Evolutionary conservation across 75 land plant genomes (phyloP).

Genomic region (Isoetes taiwanensis): DNA sequence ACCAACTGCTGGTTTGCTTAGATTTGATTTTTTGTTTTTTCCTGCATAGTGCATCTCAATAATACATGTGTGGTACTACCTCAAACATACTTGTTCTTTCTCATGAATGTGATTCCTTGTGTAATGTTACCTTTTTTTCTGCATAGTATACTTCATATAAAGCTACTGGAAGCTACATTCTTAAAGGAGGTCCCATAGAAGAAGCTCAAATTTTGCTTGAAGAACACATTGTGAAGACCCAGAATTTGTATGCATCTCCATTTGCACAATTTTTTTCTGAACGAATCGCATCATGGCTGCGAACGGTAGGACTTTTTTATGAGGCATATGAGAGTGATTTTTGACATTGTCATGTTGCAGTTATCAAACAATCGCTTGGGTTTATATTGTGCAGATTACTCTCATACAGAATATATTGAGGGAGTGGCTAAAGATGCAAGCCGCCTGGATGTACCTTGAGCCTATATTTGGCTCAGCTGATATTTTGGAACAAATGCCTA

Average conservation of each 20-base stretch:
- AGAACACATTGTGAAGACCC: slow-evolving; percentile 28
- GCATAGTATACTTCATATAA: slow-evolving; percentile 17
- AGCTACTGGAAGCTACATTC: slow-evolving; percentile 21
- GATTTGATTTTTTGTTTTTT: too few species aligned
- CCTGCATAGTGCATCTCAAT: too few species aligned
- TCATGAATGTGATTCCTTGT: too few species aligned
- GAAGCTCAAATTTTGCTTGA: slow-evolving; percentile 27
- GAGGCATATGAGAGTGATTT: background rate
- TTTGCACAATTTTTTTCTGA: slow-evolving; percentile 28
- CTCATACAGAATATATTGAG: slow-evolving; percentile 14
- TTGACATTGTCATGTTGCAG: background rate
- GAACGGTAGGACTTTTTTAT: slow-evolving; percentile 5
- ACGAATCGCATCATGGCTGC: slow-evolving; percentile 18
- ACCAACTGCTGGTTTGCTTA: too few species aligned
- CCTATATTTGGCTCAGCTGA: slow-evolving; percentile 29
- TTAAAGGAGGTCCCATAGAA: slow-evolving; percentile 33
- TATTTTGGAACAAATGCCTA: slow-evolving; percentile 29
- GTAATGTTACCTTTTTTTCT: background rate
- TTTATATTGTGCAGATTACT: slow-evolving; percentile 10
- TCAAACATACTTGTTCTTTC: too few species aligned
- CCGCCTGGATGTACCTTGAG: slow-evolving; percentile 34
- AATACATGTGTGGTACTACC: too few species aligned
- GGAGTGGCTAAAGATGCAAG: slow-evolving; percentile 28
- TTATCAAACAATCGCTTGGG: background rate
- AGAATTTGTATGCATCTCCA: slow-evolving; percentile 28